Conservation (phyloP, 139 green algal species). For the Micromonas pusilla region DNA sequence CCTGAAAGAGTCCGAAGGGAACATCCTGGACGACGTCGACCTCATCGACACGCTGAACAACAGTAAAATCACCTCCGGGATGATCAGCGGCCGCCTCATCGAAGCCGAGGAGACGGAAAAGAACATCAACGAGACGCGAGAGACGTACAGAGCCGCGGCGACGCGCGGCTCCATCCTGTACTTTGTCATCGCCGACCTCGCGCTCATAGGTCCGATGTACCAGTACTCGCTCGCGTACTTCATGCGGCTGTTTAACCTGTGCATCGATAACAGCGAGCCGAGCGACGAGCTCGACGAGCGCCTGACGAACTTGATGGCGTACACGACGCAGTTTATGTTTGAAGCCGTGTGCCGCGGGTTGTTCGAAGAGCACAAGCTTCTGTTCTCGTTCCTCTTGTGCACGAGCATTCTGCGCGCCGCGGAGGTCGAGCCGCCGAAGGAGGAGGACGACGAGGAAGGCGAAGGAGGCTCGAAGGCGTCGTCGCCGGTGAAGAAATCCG, state of each 20-base stretch:
- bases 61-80: constrained; percentile 65
- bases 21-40: constrained; percentile 83
- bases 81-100: constrained; percentile 67
- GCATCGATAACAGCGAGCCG: constrained; percentile 59
- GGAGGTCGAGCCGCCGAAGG: constrained; percentile 23
- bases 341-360: constrained; percentile 68
- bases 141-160: constrained; percentile 65
- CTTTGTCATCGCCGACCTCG: constrained; percentile 71
- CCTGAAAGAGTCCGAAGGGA: constrained; percentile 73
- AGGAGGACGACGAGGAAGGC: constrained; percentile 38
- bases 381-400: constrained; percentile 68
- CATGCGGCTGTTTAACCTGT: constrained; percentile 64
- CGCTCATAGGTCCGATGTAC: constrained; percentile 77
- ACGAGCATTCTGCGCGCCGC: constrained; percentile 39
- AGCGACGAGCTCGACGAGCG: constrained; percentile 50
- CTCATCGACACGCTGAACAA: constrained; percentile 84
- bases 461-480: not conserved
- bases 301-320: constrained; percentile 55
- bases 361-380: constrained; percentile 69
- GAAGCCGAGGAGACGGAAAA: constrained; percentile 74
- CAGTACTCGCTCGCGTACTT: constrained; percentile 71
- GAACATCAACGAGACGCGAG: constrained; percentile 65
- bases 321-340: constrained; percentile 69
- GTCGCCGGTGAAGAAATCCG: not conserved
- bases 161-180: constrained; percentile 59